Evolutionary conservation across 2,329 filamentous ascomycete species (phyloP), one percentile per base, ranked within the genome.

Genomic region (Paracamarosporium sp.): DNA sequence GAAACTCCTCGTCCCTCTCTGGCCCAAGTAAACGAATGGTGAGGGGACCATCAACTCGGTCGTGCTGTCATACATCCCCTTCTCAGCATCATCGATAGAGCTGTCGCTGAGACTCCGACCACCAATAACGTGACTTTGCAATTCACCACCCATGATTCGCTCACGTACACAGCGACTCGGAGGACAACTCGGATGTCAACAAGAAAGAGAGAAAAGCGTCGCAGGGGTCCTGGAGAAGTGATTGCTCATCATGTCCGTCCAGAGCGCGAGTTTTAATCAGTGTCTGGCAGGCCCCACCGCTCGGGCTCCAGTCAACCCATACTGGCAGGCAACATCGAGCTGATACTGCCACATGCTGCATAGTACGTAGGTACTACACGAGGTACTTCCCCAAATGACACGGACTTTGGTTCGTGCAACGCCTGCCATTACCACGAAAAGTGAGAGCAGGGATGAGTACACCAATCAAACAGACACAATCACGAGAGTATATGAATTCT

Each of bases 21-120:
- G 61, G 17, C 46, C 62, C 30, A 72, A 43, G 59, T 70, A 75
- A 15, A 71, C 65, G 24, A 73, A 72, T 17, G 68, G 62, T 33
- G 60, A 60, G 47, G 72, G 68, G 41, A 67, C 63, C 20, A 57
- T 60, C 50, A 65, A 40, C 40, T 66, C 65, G 30, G 64, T n/a
- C 40, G 71, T 64, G 28, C 54, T 67, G 41, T 71, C 67, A 44
- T 64, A 66, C 41, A 74, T 66, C 45, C 72, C 72, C 59, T 74
- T 73, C 56, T 75, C 72, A 33, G 71, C 70, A 64, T 73, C 69
- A 47, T 70, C 65, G 27, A 73, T 46, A 15, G 70, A 69, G 57
- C 70, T 61, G 13, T 64, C 56, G 45, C 45, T 36, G 45, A 30
- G 20, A 55, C 66, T 72, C 27, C 54, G 55, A 20, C 53, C 43